These are phyloP conservation scores for Trametes cubensis DNA, from an alignment of 768 basidiomycete genomes.

Conservation along the genomic window DNA sequence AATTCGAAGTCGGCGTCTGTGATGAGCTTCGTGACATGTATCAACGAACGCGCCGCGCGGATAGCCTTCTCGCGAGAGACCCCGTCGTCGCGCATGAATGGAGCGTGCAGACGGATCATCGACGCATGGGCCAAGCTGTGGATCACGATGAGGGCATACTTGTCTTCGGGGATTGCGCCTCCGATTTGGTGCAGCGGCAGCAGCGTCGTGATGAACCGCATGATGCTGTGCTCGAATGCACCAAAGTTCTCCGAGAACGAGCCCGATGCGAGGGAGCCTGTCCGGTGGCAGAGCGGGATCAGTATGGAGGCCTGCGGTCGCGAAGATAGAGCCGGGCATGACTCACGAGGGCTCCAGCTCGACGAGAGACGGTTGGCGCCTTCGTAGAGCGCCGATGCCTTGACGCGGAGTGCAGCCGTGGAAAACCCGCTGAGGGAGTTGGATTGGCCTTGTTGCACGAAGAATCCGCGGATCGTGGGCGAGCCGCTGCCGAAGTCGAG, in stretches of 20 bases:
- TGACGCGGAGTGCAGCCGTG: slow-evolving; percentile 64
- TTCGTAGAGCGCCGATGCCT: slow-evolving; percentile 76
- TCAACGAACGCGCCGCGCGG: slow-evolving; percentile 61
- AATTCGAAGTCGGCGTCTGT: slow-evolving; percentile 66
- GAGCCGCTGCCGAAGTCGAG: slow-evolving; percentile 52
- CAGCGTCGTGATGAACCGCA: slow-evolving; percentile 63
- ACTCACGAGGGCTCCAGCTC: slow-evolving; percentile 62
- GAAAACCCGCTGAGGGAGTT: slow-evolving; percentile 58
- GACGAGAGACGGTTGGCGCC: slow-evolving; percentile 63
- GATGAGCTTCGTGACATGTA: slow-evolving; percentile 63
- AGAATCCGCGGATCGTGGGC: slow-evolving; percentile 64
- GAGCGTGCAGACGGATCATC: slow-evolving; percentile 64
- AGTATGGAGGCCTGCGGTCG: too few species aligned
- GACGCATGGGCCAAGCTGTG: slow-evolving; percentile 72
- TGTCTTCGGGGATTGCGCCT: slow-evolving; percentile 56
- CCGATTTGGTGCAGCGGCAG: slow-evolving; percentile 68
- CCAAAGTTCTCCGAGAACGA: slow-evolving; percentile 61
- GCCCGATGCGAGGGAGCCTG: slow-evolving; percentile 46
- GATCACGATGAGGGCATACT: slow-evolving; percentile 56
- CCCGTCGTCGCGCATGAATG: slow-evolving; percentile 61
- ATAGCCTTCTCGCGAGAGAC: slow-evolving; percentile 68
- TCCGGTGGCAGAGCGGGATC: slow-evolving; percentile 1
- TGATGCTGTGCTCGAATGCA: slow-evolving; percentile 63
- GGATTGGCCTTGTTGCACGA: slow-evolving; percentile 54
- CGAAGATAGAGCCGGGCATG: background rate